Base-by-base conservation (phyloP, 345 rosid species). In the Citrus reticulata region DNA sequence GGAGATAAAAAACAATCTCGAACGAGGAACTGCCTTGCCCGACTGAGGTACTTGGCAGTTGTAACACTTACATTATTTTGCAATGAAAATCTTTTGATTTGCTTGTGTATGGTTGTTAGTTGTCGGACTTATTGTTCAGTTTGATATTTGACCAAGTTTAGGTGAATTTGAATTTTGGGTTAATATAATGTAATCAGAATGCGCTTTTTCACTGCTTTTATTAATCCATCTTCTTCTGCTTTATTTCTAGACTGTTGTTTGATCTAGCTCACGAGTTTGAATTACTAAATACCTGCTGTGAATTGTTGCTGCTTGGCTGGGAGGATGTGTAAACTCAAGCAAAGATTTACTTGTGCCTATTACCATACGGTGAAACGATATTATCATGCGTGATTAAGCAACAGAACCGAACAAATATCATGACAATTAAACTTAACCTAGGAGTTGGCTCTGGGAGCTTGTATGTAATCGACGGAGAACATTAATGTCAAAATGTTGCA, bases 1-100 rank as follows among this genome's bases (percentile, higher is more conserved):
- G 78, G 98, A 96, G 90, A 96, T 96, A 39, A 96, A 96, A 82
- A 96, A 94, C 91, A 96, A 96, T 79, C 94, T 96, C 20, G 99
- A 96, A 84, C 86, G 98, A 78, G 99, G 99, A 86, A 96, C 97
- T 81, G 99, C 99, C 19, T 85, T 96, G 86, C 99, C 98, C 0
- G 98, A 96, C 89, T 96, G 86, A 91, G 81, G 77, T 84, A 69
- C 77, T 82, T 74, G 68, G 60, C 66, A 37, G 60, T 70, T 70
- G 67, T 61, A 55, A 25, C 69, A 22, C 54, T 17, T 54, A 0
- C 22, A 22, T 75, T 75, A 9, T 20, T 42, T 2, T 24, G 6
- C 19, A 60, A 34, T 25, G 19, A 5, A 11, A 51, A 20, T 8
- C 3, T 30, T 70, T 51, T 10, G 13, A 7, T 11, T 34, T 55